Conservation (phyloP, 306 rosid species). For the Malus asiatica region DNA sequence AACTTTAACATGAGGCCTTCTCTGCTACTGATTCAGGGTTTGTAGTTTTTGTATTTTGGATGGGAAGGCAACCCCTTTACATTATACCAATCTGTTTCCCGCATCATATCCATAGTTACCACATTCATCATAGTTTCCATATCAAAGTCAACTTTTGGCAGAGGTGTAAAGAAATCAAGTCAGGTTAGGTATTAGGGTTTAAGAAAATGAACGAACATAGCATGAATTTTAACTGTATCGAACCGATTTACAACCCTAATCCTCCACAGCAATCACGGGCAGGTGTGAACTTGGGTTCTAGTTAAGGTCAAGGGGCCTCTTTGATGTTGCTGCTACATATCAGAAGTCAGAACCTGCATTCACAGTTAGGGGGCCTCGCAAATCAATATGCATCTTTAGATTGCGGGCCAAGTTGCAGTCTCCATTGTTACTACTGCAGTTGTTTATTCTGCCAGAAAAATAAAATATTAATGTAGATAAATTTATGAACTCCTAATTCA, state of each 20-base stretch:
- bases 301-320: not conserved
- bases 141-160: not conserved
- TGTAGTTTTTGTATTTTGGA: not conserved
- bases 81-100: too few relatives aligned
- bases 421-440: not conserved
- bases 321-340: not conserved
- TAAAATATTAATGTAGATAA: too few relatives aligned
- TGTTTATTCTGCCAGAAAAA: too few relatives aligned
- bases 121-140: too few relatives aligned
- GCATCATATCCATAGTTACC: too few relatives aligned
- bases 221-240: too few relatives aligned
- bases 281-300: not conserved
- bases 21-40: not conserved
- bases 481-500: too few relatives aligned
- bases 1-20: not conserved
- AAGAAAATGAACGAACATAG: not conserved
- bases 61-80: not conserved
- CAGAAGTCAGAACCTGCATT: not conserved
- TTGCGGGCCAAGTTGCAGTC: not conserved
- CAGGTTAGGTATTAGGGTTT: not conserved
- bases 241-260: not conserved
- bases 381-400: not conserved
- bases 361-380: not conserved
- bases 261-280: not conserved
- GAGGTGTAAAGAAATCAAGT: not conserved